phyloP scores from a whole-genome alignment of 2,329 filamentous ascomycete genomes.

The Lomentospora prolificans region DNA sequence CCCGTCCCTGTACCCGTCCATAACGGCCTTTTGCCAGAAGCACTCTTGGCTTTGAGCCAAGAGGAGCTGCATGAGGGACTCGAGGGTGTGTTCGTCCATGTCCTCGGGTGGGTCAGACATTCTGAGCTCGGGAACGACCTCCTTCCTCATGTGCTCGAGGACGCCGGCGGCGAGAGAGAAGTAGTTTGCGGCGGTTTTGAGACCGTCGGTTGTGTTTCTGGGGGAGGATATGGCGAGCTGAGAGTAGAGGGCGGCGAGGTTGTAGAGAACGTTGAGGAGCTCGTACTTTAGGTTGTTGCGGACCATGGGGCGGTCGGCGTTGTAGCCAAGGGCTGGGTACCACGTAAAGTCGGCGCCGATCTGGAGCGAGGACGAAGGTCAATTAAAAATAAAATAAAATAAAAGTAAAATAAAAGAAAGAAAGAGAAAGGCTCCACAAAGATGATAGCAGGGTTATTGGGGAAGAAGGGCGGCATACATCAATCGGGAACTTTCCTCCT shows the following conservation, averaged over 20 bases:
- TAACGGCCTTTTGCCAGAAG: conserved; percentile 95
- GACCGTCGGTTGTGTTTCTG: conserved; percentile 65
- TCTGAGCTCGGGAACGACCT: conserved; percentile 72
- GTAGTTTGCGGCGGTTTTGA: conserved; percentile 82
- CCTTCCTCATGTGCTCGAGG: conserved; percentile 64
- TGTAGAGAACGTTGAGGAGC: conserved; percentile 85
- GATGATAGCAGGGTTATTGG: neutral
- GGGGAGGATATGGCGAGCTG: conserved; percentile 80
- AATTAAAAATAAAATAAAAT: too few relatives aligned
- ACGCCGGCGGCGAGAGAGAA: conserved; percentile 83
- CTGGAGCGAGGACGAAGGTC: conserved; percentile 40
- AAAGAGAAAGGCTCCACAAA: too few relatives aligned
- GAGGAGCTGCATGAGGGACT: conserved; percentile 72
- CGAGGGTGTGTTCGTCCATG: conserved; percentile 83
- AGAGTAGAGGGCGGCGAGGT: conserved; percentile 86
- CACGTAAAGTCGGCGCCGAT: conserved; percentile 93
- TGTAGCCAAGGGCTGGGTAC: conserved; percentile 90
- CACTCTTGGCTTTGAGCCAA: conserved; percentile 93
- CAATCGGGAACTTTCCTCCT: conserved; percentile 89
- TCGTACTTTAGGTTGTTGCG: conserved; percentile 68
- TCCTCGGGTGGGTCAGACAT: conserved; percentile 79
- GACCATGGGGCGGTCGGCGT: conserved; percentile 61
- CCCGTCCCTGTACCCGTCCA: conserved; percentile 85
- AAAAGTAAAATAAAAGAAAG: too few relatives aligned
- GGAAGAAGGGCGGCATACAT: conserved; percentile 43